Percentiles rank a stretch among this genome's conserved stretches.
These are phyloP conservation scores for Vaccinium vitisidaea DNA, from an alignment of 148 eudicot genomes.

Conservation along the genomic window DNA sequence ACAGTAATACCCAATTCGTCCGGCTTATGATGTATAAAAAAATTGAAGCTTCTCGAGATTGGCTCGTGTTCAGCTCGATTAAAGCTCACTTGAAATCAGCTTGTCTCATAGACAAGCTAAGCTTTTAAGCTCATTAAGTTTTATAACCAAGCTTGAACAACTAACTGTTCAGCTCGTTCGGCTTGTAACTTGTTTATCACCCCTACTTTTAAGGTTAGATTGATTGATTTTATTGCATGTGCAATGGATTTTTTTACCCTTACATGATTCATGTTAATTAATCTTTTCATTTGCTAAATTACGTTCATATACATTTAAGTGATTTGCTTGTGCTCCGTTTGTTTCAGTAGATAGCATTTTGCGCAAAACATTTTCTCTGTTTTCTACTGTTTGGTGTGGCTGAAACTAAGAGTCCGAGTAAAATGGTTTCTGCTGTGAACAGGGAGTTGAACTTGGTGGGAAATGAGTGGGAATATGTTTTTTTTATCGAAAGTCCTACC, in stretches of 20 bases:
- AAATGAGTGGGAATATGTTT: background rate
- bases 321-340: background rate
- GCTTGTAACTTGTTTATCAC: too few relatives aligned
- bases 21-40: too few relatives aligned
- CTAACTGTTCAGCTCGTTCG: too few relatives aligned
- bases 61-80: too few relatives aligned
- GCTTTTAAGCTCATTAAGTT: too few relatives aligned
- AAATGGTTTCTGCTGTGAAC: background rate
- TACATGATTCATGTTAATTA: background rate
- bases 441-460: background rate
- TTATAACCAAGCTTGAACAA: too few relatives aligned
- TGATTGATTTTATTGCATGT: background rate
- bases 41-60: too few relatives aligned
- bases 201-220: background rate
- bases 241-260: background rate
- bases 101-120: too few relatives aligned
- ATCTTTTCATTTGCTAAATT: background rate
- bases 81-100: too few relatives aligned
- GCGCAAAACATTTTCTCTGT: background rate
- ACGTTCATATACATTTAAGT: background rate
- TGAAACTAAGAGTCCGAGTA: background rate
- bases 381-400: too few relatives aligned
- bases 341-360: background rate
- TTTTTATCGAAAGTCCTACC: background rate
- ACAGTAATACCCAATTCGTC: too few relatives aligned